Conservation (phyloP, 108 stramenopile species). For the Cyclotella baltica region DNA sequence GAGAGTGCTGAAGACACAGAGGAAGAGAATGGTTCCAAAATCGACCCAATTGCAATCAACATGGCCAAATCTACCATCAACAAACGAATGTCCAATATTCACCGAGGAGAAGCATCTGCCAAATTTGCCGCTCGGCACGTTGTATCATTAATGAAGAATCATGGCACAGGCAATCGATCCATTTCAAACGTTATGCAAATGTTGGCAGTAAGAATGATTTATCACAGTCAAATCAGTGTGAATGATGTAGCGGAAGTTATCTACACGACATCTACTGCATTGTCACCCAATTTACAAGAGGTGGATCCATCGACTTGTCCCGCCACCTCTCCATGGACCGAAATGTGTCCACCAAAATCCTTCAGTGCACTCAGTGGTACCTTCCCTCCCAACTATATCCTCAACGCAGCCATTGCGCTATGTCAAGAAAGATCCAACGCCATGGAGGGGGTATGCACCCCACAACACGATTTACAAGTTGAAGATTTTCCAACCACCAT, state of each 20-base stretch:
- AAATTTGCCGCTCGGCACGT: slow-evolving; percentile 42
- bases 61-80: slow-evolving; percentile 62
- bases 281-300: slow-evolving; percentile 24
- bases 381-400: slow-evolving; percentile 49
- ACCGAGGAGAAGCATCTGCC: slow-evolving; percentile 45
- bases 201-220: slow-evolving; percentile 57
- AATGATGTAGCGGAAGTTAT: slow-evolving; percentile 57
- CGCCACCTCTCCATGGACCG: slow-evolving; percentile 50
- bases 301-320: slow-evolving; percentile 21
- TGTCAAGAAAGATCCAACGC: slow-evolving; percentile 39
- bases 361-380: slow-evolving; percentile 7
- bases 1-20: slow-evolving; percentile 20
- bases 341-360: slow-evolving; percentile 62
- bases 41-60: slow-evolving; percentile 69
- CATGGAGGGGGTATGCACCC: slow-evolving; percentile 6
- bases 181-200: slow-evolving; percentile 25
- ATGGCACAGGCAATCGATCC: neutral
- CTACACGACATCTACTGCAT: slow-evolving; percentile 21
- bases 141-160: slow-evolving; percentile 24
- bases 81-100: slow-evolving; percentile 43
- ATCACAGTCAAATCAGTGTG: slow-evolving; percentile 61
- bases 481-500: slow-evolving; percentile 47
- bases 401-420: slow-evolving; percentile 50
- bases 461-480: slow-evolving; percentile 13
- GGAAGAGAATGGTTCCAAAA: slow-evolving; percentile 32